Conservation (phyloP, 75 land plant species). For the Cupressus sempervirens region DNA sequence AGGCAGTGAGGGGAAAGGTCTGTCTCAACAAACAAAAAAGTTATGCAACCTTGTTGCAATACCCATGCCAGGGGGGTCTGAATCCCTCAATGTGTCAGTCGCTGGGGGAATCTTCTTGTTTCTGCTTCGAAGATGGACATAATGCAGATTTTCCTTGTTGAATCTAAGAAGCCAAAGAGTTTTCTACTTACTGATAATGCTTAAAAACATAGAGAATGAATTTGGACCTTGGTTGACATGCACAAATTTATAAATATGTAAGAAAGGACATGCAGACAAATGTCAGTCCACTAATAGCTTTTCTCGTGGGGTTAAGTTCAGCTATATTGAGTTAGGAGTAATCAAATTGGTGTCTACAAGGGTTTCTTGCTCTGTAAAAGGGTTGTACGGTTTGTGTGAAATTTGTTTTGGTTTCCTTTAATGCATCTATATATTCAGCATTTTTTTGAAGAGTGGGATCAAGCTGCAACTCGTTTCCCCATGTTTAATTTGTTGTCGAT, state of each 20-base stretch:
- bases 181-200: neutral
- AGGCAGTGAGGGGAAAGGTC: slow-evolving; percentile 92
- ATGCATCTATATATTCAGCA: neutral
- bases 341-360: neutral
- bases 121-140: slow-evolving; percentile 31
- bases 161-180: neutral
- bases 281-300: neutral
- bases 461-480: neutral
- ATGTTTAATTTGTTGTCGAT: neutral
- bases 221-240: neutral
- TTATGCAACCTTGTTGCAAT: slow-evolving; percentile 67
- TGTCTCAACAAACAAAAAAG: slow-evolving; percentile 45
- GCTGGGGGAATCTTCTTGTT: slow-evolving; percentile 95
- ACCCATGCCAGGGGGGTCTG: slow-evolving; percentile 87
- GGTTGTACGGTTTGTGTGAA: neutral
- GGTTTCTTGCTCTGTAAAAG: neutral
- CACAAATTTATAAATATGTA: neutral
- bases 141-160: neutral
- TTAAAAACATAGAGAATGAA: neutral
- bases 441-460: neutral
- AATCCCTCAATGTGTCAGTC: slow-evolving; percentile 95
- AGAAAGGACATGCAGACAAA: neutral
- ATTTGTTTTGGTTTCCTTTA: neutral
- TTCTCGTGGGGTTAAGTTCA: neutral
- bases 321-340: neutral